Evolutionary conservation across 768 basidiomycete genomes (phyloP).

Genomic region (Symmetrospora coprosmae): DNA sequence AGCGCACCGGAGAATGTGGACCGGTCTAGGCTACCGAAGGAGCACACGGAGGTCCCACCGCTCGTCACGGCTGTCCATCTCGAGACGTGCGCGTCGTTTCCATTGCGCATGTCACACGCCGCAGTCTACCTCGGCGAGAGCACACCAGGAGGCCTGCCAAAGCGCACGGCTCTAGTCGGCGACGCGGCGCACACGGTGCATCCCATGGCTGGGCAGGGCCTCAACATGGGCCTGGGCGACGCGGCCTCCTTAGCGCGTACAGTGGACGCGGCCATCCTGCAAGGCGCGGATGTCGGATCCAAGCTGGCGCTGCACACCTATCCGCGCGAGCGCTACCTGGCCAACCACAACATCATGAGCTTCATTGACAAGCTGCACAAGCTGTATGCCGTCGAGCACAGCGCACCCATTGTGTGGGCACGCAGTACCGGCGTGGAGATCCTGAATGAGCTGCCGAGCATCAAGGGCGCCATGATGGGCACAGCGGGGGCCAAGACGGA

Average conservation of each 20-base stretch:
- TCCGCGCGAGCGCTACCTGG: constrained; percentile 62
- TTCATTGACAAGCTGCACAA: constrained; percentile 81
- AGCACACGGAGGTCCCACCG: constrained; percentile 51
- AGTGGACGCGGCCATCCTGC: constrained; percentile 46
- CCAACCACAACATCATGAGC: constrained; percentile 72
- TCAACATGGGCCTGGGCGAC: constrained; percentile 86
- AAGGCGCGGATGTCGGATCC: constrained; percentile 73
- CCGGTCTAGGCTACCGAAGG: constrained; percentile 40
- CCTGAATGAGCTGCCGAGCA: constrained; percentile 66
- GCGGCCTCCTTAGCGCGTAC: constrained; percentile 56
- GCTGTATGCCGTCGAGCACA: constrained; percentile 44
- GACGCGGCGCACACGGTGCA: constrained; percentile 93
- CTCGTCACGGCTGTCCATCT: constrained; percentile 56
- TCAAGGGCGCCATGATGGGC: constrained; percentile 75
- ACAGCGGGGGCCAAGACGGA: constrained; percentile 47
- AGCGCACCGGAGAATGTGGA: background rate
- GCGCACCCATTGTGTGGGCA: constrained; percentile 56
- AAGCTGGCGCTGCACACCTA: constrained; percentile 51
- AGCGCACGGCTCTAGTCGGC: constrained; percentile 73
- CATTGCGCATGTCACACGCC: constrained; percentile 70
- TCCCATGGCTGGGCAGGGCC: constrained; percentile 87
- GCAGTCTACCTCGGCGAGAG: constrained; percentile 59
- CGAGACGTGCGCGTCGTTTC: constrained; percentile 72
- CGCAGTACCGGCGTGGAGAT: constrained; percentile 78
- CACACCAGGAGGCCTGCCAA: constrained; percentile 39